Percentiles rank a stretch among this genome's conserved stretches.
These are phyloP conservation scores for Fusarium gaditjirri DNA, from an alignment of 2,329 filamentous ascomycete species.

Conservation along the genomic window DNA sequence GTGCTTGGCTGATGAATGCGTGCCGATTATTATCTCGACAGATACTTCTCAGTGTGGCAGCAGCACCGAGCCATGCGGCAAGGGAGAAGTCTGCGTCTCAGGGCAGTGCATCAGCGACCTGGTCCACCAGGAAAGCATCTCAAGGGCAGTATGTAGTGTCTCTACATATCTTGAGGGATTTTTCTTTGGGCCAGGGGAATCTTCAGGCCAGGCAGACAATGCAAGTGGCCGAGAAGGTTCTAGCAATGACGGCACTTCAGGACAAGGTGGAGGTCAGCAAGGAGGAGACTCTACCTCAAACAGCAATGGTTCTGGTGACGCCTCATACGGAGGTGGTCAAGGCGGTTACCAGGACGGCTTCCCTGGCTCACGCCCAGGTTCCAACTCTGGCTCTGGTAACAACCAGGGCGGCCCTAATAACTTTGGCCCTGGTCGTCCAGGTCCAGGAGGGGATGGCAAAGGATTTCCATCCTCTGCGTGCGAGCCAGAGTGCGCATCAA, in stretches of 20 bases:
- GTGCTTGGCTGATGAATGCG: slow-evolving; percentile 5
- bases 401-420: background rate
- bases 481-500: background rate
- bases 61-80: slow-evolving; percentile 1
- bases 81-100: slow-evolving; percentile 23
- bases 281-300: background rate
- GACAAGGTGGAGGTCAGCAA: background rate
- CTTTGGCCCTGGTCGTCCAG: background rate
- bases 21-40: slow-evolving; percentile 11
- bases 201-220: background rate
- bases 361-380: background rate
- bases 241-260: background rate
- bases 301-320: background rate
- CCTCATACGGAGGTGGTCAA: background rate
- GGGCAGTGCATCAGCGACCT: slow-evolving; percentile 16
- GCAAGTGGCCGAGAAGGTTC: background rate
- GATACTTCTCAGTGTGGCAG: slow-evolving; percentile 23
- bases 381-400: background rate
- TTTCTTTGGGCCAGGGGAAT: background rate
- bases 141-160: background rate
- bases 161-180: background rate
- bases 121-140: background rate
- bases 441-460: background rate
- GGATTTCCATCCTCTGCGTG: background rate
- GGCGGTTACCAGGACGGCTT: background rate